phyloP scores from a whole-genome alignment of 2,329 filamentous ascomycete species.

The Aureobasidium sp. region DNA sequence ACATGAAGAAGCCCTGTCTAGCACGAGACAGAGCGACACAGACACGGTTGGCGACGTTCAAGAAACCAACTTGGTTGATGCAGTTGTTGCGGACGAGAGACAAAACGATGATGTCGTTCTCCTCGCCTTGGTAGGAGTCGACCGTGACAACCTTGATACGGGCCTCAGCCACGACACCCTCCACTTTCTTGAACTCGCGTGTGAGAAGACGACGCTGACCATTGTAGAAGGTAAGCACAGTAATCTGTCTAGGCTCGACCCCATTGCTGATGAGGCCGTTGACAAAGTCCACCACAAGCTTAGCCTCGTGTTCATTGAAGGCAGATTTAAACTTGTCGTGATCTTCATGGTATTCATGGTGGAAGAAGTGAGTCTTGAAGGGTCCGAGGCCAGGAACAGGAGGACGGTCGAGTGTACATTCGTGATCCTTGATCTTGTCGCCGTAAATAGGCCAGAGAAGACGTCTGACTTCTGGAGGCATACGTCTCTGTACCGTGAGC shows the following conservation, averaged over 20 bases:
- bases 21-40: conserved; percentile 62
- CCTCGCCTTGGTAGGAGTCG: conserved; percentile 84
- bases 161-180: not conserved
- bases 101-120: conserved; percentile 74
- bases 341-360: conserved; percentile 56
- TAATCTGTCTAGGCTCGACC: conserved; percentile 53
- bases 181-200: conserved; percentile 31
- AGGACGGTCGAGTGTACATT: conserved; percentile 34
- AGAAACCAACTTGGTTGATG: conserved; percentile 57
- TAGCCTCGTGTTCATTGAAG: conserved; percentile 61
- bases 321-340: conserved; percentile 56
- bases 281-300: conserved; percentile 66
- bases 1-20: conserved; percentile 71
- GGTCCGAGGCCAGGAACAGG: conserved; percentile 55
- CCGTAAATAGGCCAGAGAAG: conserved; percentile 54
- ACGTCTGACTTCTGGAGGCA: conserved; percentile 59
- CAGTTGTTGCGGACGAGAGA: conserved; percentile 68
- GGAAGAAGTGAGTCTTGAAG: conserved; percentile 52
- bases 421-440: conserved; percentile 48
- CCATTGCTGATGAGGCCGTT: conserved; percentile 65
- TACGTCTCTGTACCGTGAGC: conserved; percentile 60
- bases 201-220: conserved; percentile 65
- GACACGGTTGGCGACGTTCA: conserved; percentile 54
- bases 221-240: conserved; percentile 79
- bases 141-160: conserved; percentile 61